A percentile compares a stretch with the other conserved stretches of the same genome.
phyloP scores from a whole-genome alignment of 2,329 filamentous ascomycete species.

The Neofusicoccum sp. region DNA sequence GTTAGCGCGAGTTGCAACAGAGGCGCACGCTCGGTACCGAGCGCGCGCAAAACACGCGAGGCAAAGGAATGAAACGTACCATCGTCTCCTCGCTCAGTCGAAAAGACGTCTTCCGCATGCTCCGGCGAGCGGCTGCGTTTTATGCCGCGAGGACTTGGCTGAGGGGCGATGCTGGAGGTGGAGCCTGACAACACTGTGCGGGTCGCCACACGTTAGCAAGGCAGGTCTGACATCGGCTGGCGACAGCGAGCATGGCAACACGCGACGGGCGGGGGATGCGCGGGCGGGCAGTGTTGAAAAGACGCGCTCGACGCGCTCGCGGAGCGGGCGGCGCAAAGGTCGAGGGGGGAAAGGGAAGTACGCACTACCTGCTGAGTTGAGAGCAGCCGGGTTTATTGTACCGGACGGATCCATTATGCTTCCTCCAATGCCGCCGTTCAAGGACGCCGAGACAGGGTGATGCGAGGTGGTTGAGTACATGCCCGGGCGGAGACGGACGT shows the following conservation, averaged over 20 bases:
- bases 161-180: conserved; percentile 35
- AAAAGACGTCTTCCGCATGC: conserved; percentile 35
- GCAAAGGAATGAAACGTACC: conserved; percentile 28
- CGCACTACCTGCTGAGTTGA: conserved; percentile 41
- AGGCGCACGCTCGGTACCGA: background rate
- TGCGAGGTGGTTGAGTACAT: conserved; percentile 43
- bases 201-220: background rate
- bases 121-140: conserved; percentile 47
- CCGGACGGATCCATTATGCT: conserved; percentile 44
- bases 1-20: conserved; percentile 14
- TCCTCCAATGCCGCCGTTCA: conserved; percentile 43
- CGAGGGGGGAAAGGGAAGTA: conserved; percentile 8
- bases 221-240: background rate
- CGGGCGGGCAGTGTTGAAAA: background rate
- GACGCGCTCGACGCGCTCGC: conserved; percentile 18
- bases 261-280: background rate
- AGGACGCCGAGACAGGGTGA: conserved; percentile 41
- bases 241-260: conserved; percentile 2
- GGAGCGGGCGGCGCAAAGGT: conserved; percentile 6
- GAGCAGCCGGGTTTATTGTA: conserved; percentile 45
- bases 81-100: conserved; percentile 35
- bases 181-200: conserved; percentile 35
- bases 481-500: conserved; percentile 20
- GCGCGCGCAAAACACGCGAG: background rate
- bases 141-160: conserved; percentile 39